Base-by-base conservation (phyloP, 2,329 filamentous ascomycete species). In the Penicillium sp. region DNA sequence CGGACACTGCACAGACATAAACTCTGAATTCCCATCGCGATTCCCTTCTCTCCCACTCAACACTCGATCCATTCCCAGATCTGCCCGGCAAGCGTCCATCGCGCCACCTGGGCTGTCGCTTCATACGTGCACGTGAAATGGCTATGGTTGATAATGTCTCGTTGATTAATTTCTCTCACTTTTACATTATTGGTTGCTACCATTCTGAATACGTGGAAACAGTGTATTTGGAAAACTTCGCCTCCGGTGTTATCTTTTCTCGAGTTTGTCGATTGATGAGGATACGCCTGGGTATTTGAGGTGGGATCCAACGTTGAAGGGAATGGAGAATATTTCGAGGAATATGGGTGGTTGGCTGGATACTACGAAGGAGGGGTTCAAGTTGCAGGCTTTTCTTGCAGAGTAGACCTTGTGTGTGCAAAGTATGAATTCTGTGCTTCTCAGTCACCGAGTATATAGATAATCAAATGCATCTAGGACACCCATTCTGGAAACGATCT, bases 181-280 rank as follows among this genome's bases (percentile, higher is more conserved):
- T 68, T 70, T 28, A 46, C 64, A 28, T 82, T 82, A 63, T 80
- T 84, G 55, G 72, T 76, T 68, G 84, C 82, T 8, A 89, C 68
- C 1, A 58, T 71, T 3, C 26, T 67, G 6, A 65, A 70, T 42
- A 71, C 69, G 11, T 48, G 65, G 1, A 64, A 69, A 30, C 68
- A 70, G 35, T 69, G 67, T 37, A 70, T 71, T 37, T 71, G 68
- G 69, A 71, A 71, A 49, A 69, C 66, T 0, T 69, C 66, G 2
- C 66, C 68, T 1, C 35, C 71, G 45, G 69, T 68, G 2, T 55
- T 71, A 26, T 46, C 71, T 7, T 71, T 68, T 43, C 19, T 70
- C 68, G 2, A 63, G 65, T 38, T 30, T 71, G 3, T 37, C 60
- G 13, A 30, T 69, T 10, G 67, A 71, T 46, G 63, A 60, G 4